These are phyloP conservation scores for Lumnitzera racemosa DNA, from an alignment of 345 rosid species.

Conservation along the genomic window DNA sequence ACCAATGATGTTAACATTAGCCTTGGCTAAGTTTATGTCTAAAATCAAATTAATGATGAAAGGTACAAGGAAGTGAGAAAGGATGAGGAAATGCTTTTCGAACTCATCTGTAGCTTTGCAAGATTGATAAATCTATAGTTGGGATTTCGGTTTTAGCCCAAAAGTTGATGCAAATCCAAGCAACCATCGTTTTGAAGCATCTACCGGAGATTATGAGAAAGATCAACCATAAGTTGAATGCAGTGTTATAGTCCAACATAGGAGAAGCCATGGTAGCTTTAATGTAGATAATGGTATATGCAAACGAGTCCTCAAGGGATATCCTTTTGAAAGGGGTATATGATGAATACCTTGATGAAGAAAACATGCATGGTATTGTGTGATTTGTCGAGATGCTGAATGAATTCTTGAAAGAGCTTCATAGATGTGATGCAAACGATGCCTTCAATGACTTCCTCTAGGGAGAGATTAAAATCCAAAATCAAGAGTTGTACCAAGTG, in stretches of 20 bases:
- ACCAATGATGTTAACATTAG: conserved; percentile 49
- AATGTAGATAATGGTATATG: conserved; percentile 30
- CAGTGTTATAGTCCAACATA: conserved; percentile 16
- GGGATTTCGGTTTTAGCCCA: conserved; percentile 32
- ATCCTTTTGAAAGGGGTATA: conserved; percentile 34
- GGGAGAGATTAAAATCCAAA: conserved; percentile 22
- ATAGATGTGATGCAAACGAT: not conserved
- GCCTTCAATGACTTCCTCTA: conserved; percentile 3
- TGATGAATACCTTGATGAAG: conserved; percentile 29
- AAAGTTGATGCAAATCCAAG: conserved; percentile 29
- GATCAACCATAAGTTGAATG: conserved; percentile 29
- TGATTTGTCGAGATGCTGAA: conserved; percentile 23
- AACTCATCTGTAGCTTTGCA: conserved; percentile 13
- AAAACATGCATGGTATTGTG: conserved; percentile 20
- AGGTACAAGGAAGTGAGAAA: conserved; percentile 25
- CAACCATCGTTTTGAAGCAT: conserved; percentile 15
- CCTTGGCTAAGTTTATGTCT: conserved; percentile 42
- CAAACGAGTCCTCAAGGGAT: conserved; percentile 31
- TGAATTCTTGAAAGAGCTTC: conserved; percentile 5
- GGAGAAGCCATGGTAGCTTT: conserved; percentile 32
- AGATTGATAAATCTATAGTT: conserved; percentile 28
- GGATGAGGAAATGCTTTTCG: conserved; percentile 21
- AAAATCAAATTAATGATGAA: conserved; percentile 36
- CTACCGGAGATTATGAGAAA: conserved; percentile 24
- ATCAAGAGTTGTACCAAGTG: too few species aligned